Base-by-base conservation (phyloP, 495 filamentous ascomycete genomes). In the Penicillium atrosanguineum region DNA sequence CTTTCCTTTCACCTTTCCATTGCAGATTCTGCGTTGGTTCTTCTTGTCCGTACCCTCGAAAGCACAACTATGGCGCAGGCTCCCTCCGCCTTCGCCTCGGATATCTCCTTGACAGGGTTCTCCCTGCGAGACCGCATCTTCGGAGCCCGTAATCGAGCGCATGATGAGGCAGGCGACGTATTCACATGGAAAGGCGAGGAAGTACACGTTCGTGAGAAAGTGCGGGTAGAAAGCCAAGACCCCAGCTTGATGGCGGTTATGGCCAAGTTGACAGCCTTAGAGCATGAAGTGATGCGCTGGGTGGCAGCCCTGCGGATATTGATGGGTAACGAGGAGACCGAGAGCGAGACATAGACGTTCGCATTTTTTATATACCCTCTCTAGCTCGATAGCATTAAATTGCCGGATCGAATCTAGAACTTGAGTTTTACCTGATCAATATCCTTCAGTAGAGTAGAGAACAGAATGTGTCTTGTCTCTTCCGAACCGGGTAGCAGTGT, bases 161-260 rank as follows among this genome's bases (percentile, higher is more conserved):
- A 97, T 70, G 91, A 97, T 69, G 91, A 97, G 71, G 79, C 81
- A 9, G 86, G 89, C 38, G 77, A 83, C 20, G 74, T 87, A 0
- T 97, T 95, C 64, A 68, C 59, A 4, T 87, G 79, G 68, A 69
- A 72, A n/a, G 86, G 83, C 0, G 75, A 83, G 44, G 87, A 92
- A 42, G 92, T 97, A 0, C 83, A 79, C 40, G 95, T 98, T 18
- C 84, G 81, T 56, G 94, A 97, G 61, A 96, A 96, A 68, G 82
- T 98, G 9, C 80, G 84, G 26, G 89, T 97, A 6, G 94, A 96
- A 73, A 92, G 84, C 51, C 89, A 91, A 50, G 94, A 98, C 64
- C 95, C 94, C 28, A 90, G 85, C 64, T 58, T 98, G 56, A 82
- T 98, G 72, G 83, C 87, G n/a, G 77, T 92, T 15, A 86, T 89